Percentiles rank a stretch among this genome's conserved stretches.
phyloP scores from a whole-genome alignment of 768 basidiomycete genomes.

The Dentipellis sp. region DNA sequence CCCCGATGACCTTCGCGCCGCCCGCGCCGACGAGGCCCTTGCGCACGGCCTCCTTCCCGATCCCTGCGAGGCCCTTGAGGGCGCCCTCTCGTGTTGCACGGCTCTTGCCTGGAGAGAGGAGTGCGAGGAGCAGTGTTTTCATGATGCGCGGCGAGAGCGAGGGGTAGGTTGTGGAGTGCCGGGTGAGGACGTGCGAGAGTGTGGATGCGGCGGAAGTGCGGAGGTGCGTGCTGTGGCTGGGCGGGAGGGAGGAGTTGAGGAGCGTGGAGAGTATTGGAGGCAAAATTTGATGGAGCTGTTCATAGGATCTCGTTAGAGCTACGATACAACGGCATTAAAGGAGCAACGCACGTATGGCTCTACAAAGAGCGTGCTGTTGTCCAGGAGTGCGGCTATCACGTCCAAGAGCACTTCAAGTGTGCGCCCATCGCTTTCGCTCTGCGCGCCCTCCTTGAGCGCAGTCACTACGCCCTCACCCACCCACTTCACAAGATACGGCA shows the following conservation, averaged over 20 bases:
- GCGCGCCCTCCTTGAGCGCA: constrained; percentile 38
- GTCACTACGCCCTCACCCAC: constrained; percentile 79
- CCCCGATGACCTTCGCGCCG: constrained; percentile 66
- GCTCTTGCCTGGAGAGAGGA: constrained; percentile 63
- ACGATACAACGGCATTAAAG: not conserved
- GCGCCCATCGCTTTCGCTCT: constrained; percentile 57
- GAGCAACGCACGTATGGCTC: constrained; percentile 83
- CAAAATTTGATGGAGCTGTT: constrained; percentile 88
- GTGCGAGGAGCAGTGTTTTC: constrained; percentile 86
- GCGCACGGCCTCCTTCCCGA: constrained; percentile 77
- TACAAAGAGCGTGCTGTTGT: constrained; percentile 83
- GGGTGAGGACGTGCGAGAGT: constrained; percentile 69
- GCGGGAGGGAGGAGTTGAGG: constrained; percentile 77
- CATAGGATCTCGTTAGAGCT: not conserved
- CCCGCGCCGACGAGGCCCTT: constrained; percentile 78
- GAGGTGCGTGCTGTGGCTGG: constrained; percentile 57
- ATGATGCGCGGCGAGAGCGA: constrained; percentile 82
- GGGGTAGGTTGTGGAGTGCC: constrained; percentile 84
- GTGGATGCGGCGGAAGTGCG: constrained; percentile 80
- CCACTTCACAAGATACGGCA: constrained; percentile 95
- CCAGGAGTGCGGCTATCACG: constrained; percentile 74
- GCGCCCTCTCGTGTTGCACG: constrained; percentile 85
- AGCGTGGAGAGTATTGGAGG: constrained; percentile 89
- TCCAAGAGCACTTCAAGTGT: constrained; percentile 77
- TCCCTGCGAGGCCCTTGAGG: constrained; percentile 75